Conservation (phyloP, 345 rosid genomes). For the Eutrema heterophyllum region DNA sequence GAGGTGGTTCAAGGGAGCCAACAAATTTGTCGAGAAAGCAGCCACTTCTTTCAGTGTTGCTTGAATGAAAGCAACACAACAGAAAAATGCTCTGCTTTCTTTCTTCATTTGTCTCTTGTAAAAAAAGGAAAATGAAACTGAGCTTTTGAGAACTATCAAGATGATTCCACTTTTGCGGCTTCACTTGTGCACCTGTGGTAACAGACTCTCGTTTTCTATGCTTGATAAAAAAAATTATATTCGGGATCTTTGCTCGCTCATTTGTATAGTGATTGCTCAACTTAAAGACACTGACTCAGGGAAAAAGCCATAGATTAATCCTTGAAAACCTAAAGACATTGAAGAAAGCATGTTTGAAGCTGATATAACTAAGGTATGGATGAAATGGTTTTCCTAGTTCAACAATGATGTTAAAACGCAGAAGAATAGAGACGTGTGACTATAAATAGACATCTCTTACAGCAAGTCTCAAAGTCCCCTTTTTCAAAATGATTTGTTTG, state of each 20-base stretch:
- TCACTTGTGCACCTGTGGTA: conserved; percentile 22
- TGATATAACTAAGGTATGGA: background rate
- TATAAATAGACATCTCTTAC: background rate
- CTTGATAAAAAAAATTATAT: background rate
- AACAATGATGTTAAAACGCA: background rate
- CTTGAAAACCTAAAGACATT: background rate
- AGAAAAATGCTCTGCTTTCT: conserved; percentile 21
- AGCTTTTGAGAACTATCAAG: conserved; percentile 32
- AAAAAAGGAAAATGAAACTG: conserved; percentile 22
- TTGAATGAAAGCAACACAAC: conserved; percentile 28
- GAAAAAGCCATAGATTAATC: background rate
- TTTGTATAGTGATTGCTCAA: background rate
- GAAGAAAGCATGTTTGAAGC: conserved; percentile 1
- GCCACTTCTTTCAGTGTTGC: conserved; percentile 85
- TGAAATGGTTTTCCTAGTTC: background rate
- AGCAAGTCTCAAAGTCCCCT: background rate
- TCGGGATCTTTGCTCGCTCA: background rate
- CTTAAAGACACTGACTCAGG: background rate
- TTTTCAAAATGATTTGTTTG: background rate
- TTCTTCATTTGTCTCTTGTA: conserved; percentile 31
- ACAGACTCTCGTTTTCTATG: conserved; percentile 1
- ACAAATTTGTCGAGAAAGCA: conserved; percentile 69
- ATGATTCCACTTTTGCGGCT: conserved; percentile 24
- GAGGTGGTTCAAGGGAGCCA: conserved; percentile 99
- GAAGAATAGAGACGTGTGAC: background rate